A percentile compares a stretch with the other conserved stretches of the same genome.
Conservation (phyloP, 306 rosid genomes). For the Dalbergia cultrata region DNA sequence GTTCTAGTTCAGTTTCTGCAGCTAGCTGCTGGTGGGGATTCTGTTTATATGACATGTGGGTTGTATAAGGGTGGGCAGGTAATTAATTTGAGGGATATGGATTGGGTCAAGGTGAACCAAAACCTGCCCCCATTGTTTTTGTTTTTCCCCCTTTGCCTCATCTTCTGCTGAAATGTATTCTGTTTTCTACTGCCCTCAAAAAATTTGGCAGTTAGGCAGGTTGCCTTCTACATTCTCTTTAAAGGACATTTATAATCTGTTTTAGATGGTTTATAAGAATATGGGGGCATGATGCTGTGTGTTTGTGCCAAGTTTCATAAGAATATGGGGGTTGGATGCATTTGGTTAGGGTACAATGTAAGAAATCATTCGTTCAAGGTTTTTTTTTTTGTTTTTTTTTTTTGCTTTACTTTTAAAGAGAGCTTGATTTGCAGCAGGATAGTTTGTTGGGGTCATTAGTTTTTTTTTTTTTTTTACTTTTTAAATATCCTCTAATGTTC, state of each 20-base stretch:
- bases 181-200: not conserved
- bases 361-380: not conserved
- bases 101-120: not conserved
- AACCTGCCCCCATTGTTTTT: not conserved
- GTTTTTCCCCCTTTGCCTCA: not conserved
- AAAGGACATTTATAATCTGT: not conserved
- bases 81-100: not conserved
- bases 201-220: not conserved
- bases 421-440: not conserved
- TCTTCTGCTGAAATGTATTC: not conserved
- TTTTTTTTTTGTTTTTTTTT: too few species aligned
- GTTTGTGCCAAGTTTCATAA: not conserved
- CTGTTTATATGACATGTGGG: too few species aligned
- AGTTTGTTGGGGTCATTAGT: not conserved
- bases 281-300: not conserved
- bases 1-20: not conserved
- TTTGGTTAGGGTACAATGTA: conserved; percentile 8
- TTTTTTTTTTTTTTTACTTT: not conserved
- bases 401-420: too few species aligned
- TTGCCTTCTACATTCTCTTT: not conserved
- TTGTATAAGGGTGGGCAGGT: too few species aligned
- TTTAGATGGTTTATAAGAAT: not conserved
- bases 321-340: not conserved
- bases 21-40: too few species aligned
- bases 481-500: not conserved